Evolutionary conservation across 1,284 basidiomycete species (phyloP), one percentile per base, ranked within the genome.

Genomic region (Dichomitus squalens): DNA sequence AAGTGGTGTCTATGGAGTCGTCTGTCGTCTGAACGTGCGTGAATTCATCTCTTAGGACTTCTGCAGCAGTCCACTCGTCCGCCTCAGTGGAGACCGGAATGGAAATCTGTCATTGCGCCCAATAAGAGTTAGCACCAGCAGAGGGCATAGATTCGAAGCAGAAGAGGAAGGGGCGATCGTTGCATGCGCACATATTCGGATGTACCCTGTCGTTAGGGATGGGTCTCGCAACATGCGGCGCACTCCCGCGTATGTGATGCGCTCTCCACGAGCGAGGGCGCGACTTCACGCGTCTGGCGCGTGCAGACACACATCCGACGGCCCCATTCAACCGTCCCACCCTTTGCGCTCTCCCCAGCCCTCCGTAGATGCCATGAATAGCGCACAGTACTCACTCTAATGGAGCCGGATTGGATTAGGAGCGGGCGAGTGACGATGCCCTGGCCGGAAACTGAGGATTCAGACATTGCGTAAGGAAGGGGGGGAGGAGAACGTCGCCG

Each of bases 31-130:
- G 83, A 55, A 81, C 75, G 71, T 92, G 86, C 58, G 81, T 75
- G 72, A 95, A 96, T 64, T 94, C 91, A 68, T 95, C 93, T 71
- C 90, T 82, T 61, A 95, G 83, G 67, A 94, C 86, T 74, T 95
- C 92, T 54, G 93, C 93, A 51, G 87, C 83, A 68, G 94, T 91
- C 93, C 94, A 96, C 73, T 93, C 87, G 70, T 93, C 84, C 63
- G 79, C 68, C 38, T 80, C 79, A 18, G 90, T 87, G 48, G 92
- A 88, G 61, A 96, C 90, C 57, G 91, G 93, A 72, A 96, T 87
- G 62, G 89, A 88, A 64, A 96, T 73, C 90, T 93, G 31, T 2
- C 29, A 34, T 11, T 7, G 31, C 44, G 25, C 16, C 16, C 5
- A 33, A 29, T 31, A 31, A 31, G 27, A 11, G 67, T 59, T 39